Percentiles rank a stretch among this genome's conserved stretches.
These are phyloP conservation scores for Apophysomyces sp. DNA, from an alignment of 371 early-diverging fungal species.

Conservation along the genomic window DNA sequence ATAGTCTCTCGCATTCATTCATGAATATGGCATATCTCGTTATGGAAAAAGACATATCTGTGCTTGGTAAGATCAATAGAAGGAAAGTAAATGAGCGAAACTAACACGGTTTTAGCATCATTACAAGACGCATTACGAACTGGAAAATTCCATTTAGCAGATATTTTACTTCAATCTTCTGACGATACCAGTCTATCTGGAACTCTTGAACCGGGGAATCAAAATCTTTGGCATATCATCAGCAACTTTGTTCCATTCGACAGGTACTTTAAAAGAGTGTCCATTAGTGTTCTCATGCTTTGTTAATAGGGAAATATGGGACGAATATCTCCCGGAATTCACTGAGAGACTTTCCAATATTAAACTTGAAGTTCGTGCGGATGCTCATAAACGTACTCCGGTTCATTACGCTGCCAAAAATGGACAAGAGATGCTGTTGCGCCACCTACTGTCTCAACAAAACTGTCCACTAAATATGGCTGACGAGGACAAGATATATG, in stretches of 20 bases:
- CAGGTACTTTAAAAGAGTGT: slow-evolving; percentile 12
- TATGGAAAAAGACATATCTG: slow-evolving; percentile 32
- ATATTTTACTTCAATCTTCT: slow-evolving; percentile 35
- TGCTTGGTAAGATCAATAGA: slow-evolving; percentile 25
- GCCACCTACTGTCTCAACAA: slow-evolving; percentile 15
- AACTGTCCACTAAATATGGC: slow-evolving; percentile 10
- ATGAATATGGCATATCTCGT: slow-evolving; percentile 59
- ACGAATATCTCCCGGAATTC: slow-evolving; percentile 49
- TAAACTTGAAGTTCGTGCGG: slow-evolving; percentile 20
- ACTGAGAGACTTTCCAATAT: slow-evolving; percentile 11
- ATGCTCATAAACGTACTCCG: slow-evolving; percentile 33
- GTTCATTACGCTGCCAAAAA: slow-evolving; percentile 53
- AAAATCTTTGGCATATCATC: slow-evolving; percentile 51
- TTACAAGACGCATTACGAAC: slow-evolving; percentile 47
- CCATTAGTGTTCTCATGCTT: not conserved
- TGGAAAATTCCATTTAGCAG: slow-evolving; percentile 55
- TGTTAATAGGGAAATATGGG: slow-evolving; percentile 35
- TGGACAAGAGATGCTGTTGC: slow-evolving; percentile 32
- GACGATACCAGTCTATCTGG: slow-evolving; percentile 9
- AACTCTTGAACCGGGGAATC: slow-evolving; percentile 11
- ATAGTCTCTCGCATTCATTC: slow-evolving; percentile 39
- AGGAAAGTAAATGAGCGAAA: not conserved
- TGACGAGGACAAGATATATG: slow-evolving; percentile 38
- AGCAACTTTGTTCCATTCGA: slow-evolving; percentile 46
- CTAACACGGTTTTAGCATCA: slow-evolving; percentile 16